Evolutionary conservation across 2,329 filamentous ascomycete genomes (phyloP).

Genomic region (Cladorrhinum sp.): DNA sequence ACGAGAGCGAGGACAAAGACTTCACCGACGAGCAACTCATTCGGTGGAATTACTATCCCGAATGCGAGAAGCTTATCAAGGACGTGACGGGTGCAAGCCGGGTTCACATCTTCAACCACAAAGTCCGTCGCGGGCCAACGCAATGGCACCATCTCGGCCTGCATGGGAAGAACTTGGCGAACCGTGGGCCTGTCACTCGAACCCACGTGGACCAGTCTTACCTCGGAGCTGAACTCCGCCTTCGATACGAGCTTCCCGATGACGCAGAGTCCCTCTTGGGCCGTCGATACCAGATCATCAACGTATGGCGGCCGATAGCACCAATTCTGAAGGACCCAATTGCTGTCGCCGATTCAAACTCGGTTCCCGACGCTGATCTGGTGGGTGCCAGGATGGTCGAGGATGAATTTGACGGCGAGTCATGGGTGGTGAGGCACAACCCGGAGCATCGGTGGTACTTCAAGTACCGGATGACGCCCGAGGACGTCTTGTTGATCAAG

Average conservation of each 20-base stretch:
- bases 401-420: slow-evolving; percentile 34
- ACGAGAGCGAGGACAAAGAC: slow-evolving; percentile 30
- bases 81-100: slow-evolving; percentile 37
- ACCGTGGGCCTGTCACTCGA: slow-evolving; percentile 42
- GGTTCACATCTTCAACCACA: slow-evolving; percentile 32
- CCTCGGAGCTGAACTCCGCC: slow-evolving; percentile 21
- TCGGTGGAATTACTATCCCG: slow-evolving; percentile 64
- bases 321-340: slow-evolving; percentile 44
- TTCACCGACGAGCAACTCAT: slow-evolving; percentile 58
- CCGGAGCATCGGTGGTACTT: slow-evolving; percentile 49
- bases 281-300: slow-evolving; percentile 41
- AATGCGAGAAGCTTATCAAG: slow-evolving; percentile 64
- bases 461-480: slow-evolving; percentile 46
- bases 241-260: slow-evolving; percentile 20
- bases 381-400: slow-evolving; percentile 38
- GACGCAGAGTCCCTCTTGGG: slow-evolving; percentile 28
- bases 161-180: slow-evolving; percentile 48
- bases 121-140: slow-evolving; percentile 31
- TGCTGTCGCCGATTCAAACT: slow-evolving; percentile 38
- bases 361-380: slow-evolving; percentile 39
- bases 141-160: slow-evolving; percentile 62
- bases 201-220: slow-evolving; percentile 30
- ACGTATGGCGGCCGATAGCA: slow-evolving; percentile 47
- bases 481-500: slow-evolving; percentile 55
- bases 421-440: slow-evolving; percentile 40